phyloP scores from a whole-genome alignment of 176 grass and related monocot genomes.

The Musa acuminata region DNA sequence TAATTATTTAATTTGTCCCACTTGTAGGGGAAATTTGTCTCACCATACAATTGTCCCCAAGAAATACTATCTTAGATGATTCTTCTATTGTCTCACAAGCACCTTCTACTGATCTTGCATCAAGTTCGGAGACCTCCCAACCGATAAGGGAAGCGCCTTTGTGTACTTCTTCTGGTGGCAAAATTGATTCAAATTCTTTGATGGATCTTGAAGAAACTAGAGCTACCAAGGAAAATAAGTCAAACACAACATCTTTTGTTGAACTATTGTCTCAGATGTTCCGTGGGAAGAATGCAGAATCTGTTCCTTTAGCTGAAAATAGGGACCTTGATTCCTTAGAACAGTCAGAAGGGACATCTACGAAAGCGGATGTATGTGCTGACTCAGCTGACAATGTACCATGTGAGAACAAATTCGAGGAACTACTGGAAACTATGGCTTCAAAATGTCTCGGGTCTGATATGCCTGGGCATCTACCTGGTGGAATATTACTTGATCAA shows the following conservation, averaged over 20 bases:
- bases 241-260: constrained; percentile 36
- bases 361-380: constrained; percentile 16
- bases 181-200: constrained; percentile 3
- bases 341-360: constrained; percentile 26
- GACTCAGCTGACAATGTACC: constrained; percentile 19
- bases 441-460: constrained; percentile 38
- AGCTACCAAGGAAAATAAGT: constrained; percentile 26
- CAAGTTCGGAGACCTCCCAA: constrained; percentile 8
- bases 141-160: constrained; percentile 2
- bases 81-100: background rate
- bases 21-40: constrained; percentile 75
- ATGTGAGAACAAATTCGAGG: constrained; percentile 39
- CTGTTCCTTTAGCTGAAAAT: background rate
- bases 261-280: constrained; percentile 49
- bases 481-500: constrained; percentile 60
- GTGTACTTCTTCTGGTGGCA: background rate
- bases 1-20: constrained; percentile 23
- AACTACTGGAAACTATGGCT: constrained; percentile 47
- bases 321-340: constrained; percentile 22
- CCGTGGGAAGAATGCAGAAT: constrained; percentile 33
- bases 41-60: constrained; percentile 40
- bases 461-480: constrained; percentile 76
- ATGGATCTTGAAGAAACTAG: constrained; percentile 13
- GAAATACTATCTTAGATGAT: background rate
- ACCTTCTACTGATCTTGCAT: background rate